These are phyloP conservation scores for Lablab purpureus DNA, from an alignment of 306 rosid genomes.

Conservation along the genomic window DNA sequence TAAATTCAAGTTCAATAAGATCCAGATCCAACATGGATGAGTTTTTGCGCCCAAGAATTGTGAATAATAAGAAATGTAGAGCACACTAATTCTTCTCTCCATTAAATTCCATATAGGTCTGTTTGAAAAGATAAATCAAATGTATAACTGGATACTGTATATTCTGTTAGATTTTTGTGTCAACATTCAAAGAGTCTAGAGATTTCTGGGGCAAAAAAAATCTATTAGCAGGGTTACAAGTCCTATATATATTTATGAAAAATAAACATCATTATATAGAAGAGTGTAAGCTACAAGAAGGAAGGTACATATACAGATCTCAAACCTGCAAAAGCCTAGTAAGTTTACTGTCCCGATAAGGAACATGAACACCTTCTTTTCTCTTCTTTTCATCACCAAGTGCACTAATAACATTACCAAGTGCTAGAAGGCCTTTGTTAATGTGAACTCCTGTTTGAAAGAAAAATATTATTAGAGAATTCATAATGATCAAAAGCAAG, in stretches of 20 bases:
- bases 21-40: constrained; percentile 15
- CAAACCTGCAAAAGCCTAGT: constrained; percentile 95
- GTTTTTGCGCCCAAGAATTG: constrained; percentile 4
- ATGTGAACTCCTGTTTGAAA: constrained; percentile 85
- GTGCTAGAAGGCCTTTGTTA: constrained; percentile 96
- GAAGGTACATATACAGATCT: constrained; percentile 35
- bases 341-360: constrained; percentile 94
- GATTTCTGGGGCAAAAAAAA: background rate
- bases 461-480: constrained; percentile 40
- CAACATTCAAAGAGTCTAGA: constrained; percentile 4
- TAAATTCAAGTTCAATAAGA: constrained; percentile 29
- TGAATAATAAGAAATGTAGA: constrained; percentile 12
- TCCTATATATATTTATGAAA: background rate
- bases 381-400: constrained; percentile 99
- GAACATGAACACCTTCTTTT: constrained; percentile 93
- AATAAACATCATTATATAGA: background rate
- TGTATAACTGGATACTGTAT: background rate
- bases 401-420: constrained; percentile 96
- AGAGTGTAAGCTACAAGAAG: background rate
- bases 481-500: constrained; percentile 19
- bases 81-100: constrained; percentile 9
- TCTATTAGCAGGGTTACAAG: background rate
- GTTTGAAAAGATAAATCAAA: background rate
- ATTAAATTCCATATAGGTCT: background rate
- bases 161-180: background rate